Conservation (phyloP, 2,329 filamentous ascomycete species). For the Phialemoniopsis sp. region DNA sequence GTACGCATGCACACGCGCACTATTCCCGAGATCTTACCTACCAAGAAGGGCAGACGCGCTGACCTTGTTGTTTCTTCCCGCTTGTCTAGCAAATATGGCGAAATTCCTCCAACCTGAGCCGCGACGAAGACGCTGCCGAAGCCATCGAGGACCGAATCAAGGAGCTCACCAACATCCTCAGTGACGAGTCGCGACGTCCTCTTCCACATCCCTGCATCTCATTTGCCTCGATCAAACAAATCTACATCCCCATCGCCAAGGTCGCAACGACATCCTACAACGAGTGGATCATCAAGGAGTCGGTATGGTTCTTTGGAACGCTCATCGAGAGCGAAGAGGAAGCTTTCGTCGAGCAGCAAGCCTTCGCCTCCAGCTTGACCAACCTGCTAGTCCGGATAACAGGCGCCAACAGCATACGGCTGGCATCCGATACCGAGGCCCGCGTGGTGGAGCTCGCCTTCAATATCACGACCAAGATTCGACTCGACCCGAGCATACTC, state of each 20-base stretch:
- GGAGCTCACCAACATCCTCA: slow-evolving; percentile 67
- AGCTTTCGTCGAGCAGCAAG: slow-evolving; percentile 81
- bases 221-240: slow-evolving; percentile 80
- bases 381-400: slow-evolving; percentile 79
- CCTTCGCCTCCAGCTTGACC: slow-evolving; percentile 83
- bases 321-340: slow-evolving; percentile 96
- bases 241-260: slow-evolving; percentile 85
- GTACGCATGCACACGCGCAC: slow-evolving; percentile 37
- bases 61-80: slow-evolving; percentile 7
- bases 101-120: slow-evolving; percentile 54
- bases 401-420: slow-evolving; percentile 66
- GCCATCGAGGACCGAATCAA: slow-evolving; percentile 59
- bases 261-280: slow-evolving; percentile 83
- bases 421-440: slow-evolving; percentile 77
- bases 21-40: background rate
- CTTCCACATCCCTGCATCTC: slow-evolving; percentile 88
- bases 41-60: background rate
- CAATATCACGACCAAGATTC: slow-evolving; percentile 93
- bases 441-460: slow-evolving; percentile 91
- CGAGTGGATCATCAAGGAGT: slow-evolving; percentile 79
- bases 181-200: slow-evolving; percentile 83
- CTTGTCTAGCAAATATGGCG: slow-evolving; percentile 52
- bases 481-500: slow-evolving; percentile 80
- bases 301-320: slow-evolving; percentile 82
- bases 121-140: slow-evolving; percentile 58